Base-by-base conservation (phyloP, 2,329 filamentous ascomycete species). In the Cladosporium sp. region DNA sequence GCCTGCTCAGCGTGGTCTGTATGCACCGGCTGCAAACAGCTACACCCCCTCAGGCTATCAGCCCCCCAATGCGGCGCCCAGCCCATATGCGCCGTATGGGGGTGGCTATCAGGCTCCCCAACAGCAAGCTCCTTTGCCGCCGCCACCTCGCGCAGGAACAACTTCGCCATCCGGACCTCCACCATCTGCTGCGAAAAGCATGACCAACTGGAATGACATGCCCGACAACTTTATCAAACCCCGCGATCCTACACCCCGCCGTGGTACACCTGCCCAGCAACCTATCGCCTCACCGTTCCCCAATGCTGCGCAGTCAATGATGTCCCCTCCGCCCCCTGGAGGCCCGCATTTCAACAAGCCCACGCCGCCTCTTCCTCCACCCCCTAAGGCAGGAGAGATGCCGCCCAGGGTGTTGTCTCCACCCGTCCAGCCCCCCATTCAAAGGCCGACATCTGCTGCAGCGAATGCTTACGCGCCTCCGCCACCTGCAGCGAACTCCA, bases 191-290 rank as follows among this genome's bases (percentile, higher is more conserved):
- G 76, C 81, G 53, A 85, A 84, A 65, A 85, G 86, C 58, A 84
- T 85, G 58, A 82, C 85, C 28, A 86, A 87, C 61, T 98, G 93
- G 93, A 98, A 98, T 62, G 93, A 98, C 69, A 86, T 95, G 48
- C 93, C 93, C 1, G 80, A 95, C 63, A 87, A 73, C 52, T 83
- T 97, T 60, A 68, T 73, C 43, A 89, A 92, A 74, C 74, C 80
- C 51, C 78, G 86, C n/a, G 59, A 63, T 34, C 55, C 63, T 4
- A 79, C 81, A 11, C 79, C 85, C 18, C 83, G 91, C 59, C 82
- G 85, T 66, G 78, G 78, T 43, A 96, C 92, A 1, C 89, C 91
- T 2, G 46, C 44, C 8, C 49, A 45, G 49, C 80, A 83, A 48
- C 76, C 86, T 3, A 82, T 90, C 46, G 82, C 78, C n/a, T 82